Evolutionary conservation across 1,284 basidiomycete species (phyloP), one percentile per base, ranked within the genome.

Genomic region (Ceratorhiza oryzae-sativae): DNA sequence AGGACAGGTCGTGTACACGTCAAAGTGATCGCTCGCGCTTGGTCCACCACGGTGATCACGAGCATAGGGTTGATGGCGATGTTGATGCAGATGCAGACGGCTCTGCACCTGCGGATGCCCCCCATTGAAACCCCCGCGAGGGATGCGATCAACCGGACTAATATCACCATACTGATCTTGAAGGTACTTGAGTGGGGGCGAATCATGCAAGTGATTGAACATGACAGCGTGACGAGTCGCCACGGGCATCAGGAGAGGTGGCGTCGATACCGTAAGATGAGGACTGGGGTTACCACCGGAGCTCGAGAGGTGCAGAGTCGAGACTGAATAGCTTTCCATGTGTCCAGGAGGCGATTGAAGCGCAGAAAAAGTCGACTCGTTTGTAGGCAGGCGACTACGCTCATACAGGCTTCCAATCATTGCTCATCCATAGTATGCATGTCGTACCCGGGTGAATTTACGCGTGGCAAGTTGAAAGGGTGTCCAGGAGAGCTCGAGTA

Each of bases 41-140:
- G 34, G 55, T 3, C 42, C 18, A 9, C 41, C 58, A 30, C 41
- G 58, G 25, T 25, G 58, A 27, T 60, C 58, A 23, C 41, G 41
- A 41, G 39, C 58, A 61, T 61, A 61, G 42, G 59, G 59, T 27
- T 61, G 59, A n/a, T 46, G 27, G 27, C 59, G 59, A 27, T 46
- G 23, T 27, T 61, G 59, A 3, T 30, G 42, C 9, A 61, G 13
- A 30, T 46, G 41, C 42, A 30, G 30, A 23, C 59, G 59, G 18
- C 41, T 46, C 15, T 61, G 59, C 5, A 30, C 2, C 25, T 41
- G 41, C 18, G 56, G 56, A 25, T 58, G 56, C n/a, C 32, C 23
- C 9, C 13, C 13, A 25, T 23, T 27, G 27, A 36, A 6, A 1
- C 9, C 41, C 9, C 27, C 15, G 42, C 59, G 59, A 10, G 58